A percentile compares a stretch with the other conserved stretches of the same genome.
Conservation (phyloP, 768 basidiomycete species). For the Infundibulicybe gibba region DNA sequence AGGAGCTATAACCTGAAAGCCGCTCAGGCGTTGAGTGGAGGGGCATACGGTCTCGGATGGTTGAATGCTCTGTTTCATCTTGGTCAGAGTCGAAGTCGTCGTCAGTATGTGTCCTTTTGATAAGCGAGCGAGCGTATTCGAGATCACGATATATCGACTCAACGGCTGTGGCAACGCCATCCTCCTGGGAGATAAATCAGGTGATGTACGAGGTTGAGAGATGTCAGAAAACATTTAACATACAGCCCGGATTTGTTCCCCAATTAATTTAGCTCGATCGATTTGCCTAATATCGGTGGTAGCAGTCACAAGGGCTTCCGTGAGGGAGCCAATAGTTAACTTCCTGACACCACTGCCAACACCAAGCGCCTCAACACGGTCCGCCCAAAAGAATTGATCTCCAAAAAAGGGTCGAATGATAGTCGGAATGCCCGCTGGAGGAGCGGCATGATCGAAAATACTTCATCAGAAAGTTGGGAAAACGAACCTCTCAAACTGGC, state of each 20-base stretch:
- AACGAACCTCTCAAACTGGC: conserved; percentile 83
- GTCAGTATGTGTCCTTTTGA: conserved; percentile 54
- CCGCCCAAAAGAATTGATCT: conserved; percentile 97
- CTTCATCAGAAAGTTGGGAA: not conserved
- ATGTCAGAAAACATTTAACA: conserved; percentile 15
- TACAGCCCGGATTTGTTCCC: conserved; percentile 85
- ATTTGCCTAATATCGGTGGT: conserved; percentile 91
- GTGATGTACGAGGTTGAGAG: not conserved
- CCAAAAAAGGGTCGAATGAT: conserved; percentile 98
- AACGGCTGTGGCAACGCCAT: conserved; percentile 90
- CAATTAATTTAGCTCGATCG: conserved; percentile 76
- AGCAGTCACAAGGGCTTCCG: conserved; percentile 74
- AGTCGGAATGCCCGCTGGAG: conserved; percentile 84
- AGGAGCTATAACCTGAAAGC: conserved; percentile 52
- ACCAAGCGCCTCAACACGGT: conserved; percentile 95
- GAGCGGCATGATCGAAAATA: conserved; percentile 2
- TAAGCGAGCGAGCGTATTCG: conserved; percentile 87
- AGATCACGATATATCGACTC: conserved; percentile 96
- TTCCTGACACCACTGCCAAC: conserved; percentile 88
- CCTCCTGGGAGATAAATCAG: conserved; percentile 55
- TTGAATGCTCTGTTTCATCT: conserved; percentile 30
- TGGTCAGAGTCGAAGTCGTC: conserved; percentile 25
- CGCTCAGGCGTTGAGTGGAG: conserved; percentile 25
- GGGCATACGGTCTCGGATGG: conserved; percentile 26
- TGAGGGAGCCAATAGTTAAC: conserved; percentile 73